Base-by-base conservation (phyloP, 2,329 filamentous ascomycete genomes). In the Neofusicoccum laricinum region DNA sequence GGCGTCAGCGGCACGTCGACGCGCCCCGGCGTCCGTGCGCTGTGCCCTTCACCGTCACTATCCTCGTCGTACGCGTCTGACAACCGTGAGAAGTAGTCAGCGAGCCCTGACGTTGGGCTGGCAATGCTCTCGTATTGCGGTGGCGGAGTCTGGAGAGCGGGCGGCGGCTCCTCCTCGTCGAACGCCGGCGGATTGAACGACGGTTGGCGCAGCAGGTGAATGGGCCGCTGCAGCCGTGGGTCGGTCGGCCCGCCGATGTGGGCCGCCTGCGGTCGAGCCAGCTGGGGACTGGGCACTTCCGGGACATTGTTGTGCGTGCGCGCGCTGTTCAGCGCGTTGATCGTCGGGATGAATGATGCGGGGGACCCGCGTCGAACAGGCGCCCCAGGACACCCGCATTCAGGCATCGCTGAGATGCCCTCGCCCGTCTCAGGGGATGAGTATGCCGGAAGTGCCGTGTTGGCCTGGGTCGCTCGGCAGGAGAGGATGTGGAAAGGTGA, bases 401-500 rank as follows among this genome's bases (percentile, higher is more conserved):
- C 86, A 66, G 77, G 78, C 46, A 79, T 72, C 15, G 70, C 68
- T 14, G 75, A 68, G n/a, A 72, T 69, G 58, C 69, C 70, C 36
- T 71, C 66, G 2, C 68, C 69, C 7, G 73, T 69, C 65, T 84
- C 81, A 10, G 84, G 84, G 64, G 79, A 84, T 8, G 86, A 88
- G 75, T 97, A 97, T 15, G 91, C 90, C 0, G 93, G 93, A 11
- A 97, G 84, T 12, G 88, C 88, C 30, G 90, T 96, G 76, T 97
- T 97, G 57, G 91, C 90, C 74, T 95, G 91, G 0, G 92, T 96
- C n/a, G 93, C 93, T 67, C 91, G 91, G 79, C 93, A 97, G 67
- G 93, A 94, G 53, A 97, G 89, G 50, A 97, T 92, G 67, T 94
- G 94, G 74, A 97, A 94, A 0, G 93, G 93, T 1, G 93, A 97